phyloP scores from a whole-genome alignment of 1,284 basidiomycete genomes.

The Ceratobasidium sp. region DNA sequence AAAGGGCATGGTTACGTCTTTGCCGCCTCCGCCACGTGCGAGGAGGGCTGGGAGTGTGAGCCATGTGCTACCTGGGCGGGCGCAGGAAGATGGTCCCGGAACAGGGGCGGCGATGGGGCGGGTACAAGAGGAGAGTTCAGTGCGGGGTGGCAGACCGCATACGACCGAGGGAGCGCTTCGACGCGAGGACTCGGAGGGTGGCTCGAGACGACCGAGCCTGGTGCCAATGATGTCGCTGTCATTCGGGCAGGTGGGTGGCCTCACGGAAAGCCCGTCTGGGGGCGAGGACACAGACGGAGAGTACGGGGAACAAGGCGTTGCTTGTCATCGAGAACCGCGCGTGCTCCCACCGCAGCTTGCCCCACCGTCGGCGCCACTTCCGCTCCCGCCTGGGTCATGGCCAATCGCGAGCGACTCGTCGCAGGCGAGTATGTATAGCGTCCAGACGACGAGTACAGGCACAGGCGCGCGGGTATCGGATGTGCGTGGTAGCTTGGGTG shows the following conservation, averaged over 20 bases:
- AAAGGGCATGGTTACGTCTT: slow-evolving; percentile 28
- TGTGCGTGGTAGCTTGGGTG: neutral
- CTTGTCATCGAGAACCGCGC: slow-evolving; percentile 3
- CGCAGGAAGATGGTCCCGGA: neutral
- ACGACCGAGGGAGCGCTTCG: neutral
- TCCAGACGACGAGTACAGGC: slow-evolving; percentile 26
- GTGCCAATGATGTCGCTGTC: slow-evolving; percentile 40
- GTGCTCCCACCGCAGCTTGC: slow-evolving; percentile 38
- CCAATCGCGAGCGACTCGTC: slow-evolving; percentile 23
- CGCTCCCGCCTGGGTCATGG: slow-evolving; percentile 25
- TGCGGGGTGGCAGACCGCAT: neutral
- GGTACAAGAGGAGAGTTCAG: slow-evolving; percentile 3
- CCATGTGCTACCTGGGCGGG: slow-evolving; percentile 29
- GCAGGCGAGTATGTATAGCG: slow-evolving; percentile 29
- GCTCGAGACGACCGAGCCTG: slow-evolving; percentile 15
- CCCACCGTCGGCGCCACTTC: slow-evolving; percentile 27
- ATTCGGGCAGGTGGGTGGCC: slow-evolving; percentile 17
- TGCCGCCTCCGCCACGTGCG: slow-evolving; percentile 36
- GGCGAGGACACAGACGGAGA: slow-evolving; percentile 14
- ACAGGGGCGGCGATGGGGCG: neutral
- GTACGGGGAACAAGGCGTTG: slow-evolving; percentile 13
- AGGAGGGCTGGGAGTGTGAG: slow-evolving; percentile 38
- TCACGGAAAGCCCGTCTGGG: neutral
- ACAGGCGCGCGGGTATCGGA: neutral
- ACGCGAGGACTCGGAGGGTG: neutral